phyloP scores from a whole-genome alignment of 2,329 filamentous ascomycete genomes.

The Penicillium sp. region DNA sequence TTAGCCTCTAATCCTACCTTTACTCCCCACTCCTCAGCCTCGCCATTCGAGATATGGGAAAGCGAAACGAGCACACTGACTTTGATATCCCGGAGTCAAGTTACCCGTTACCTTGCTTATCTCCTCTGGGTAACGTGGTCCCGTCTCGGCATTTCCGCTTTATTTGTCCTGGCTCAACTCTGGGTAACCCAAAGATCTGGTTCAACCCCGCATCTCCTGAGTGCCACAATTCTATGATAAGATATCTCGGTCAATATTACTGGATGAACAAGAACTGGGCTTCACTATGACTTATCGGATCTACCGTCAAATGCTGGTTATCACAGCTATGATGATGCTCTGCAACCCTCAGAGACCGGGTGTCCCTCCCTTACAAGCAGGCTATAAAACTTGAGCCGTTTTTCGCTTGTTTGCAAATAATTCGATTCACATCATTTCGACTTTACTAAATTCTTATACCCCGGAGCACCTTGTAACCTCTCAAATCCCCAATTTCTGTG shows the following conservation, averaged over 20 bases:
- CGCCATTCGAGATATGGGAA: too few species aligned
- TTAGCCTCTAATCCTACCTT: too few species aligned
- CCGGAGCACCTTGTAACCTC: background rate
- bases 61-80: too few species aligned
- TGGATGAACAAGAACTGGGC: background rate
- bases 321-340: background rate
- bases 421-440: background rate
- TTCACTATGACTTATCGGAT: background rate
- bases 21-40: too few species aligned
- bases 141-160: background rate
- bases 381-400: background rate
- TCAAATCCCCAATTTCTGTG: background rate
- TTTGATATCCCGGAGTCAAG: too few species aligned
- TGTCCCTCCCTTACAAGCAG: background rate
- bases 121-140: background rate
- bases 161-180: background rate
- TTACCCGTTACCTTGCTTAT: too few species aligned
- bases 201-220: background rate
- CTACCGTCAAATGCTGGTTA: background rate
- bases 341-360: background rate
- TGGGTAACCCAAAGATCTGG: background rate
- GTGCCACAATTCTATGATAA: background rate
- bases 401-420: background rate
- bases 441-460: background rate
- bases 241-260: background rate